Percentiles rank a stretch among this genome's conserved stretches.
Conservation (phyloP, 2,329 filamentous ascomycete species). For the Calonectria hongkongensis region DNA sequence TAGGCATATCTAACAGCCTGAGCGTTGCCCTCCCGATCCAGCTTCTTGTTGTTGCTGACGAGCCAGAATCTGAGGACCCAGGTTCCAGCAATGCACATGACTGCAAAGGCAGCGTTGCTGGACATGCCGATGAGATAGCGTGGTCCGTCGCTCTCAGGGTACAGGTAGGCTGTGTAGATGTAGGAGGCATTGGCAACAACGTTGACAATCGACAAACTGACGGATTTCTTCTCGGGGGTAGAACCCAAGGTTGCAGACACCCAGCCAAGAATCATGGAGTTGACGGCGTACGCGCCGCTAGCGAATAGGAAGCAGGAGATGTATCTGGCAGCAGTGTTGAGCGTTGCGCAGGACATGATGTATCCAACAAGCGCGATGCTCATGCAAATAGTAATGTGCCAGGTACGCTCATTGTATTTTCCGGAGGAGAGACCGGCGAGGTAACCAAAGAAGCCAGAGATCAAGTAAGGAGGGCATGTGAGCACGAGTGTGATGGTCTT, state of each 20-base stretch:
- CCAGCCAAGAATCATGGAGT: slow-evolving; percentile 66
- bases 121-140: slow-evolving; percentile 64
- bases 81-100: slow-evolving; percentile 51
- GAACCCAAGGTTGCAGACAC: slow-evolving; percentile 63
- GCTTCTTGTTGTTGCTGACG: slow-evolving; percentile 50
- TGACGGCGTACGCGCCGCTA: slow-evolving; percentile 61
- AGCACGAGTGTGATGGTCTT: slow-evolving; percentile 69
- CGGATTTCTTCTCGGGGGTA: slow-evolving; percentile 66
- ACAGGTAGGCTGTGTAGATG: slow-evolving; percentile 68
- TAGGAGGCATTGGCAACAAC: slow-evolving; percentile 65
- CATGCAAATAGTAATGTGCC: slow-evolving; percentile 59
- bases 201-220: slow-evolving; percentile 65
- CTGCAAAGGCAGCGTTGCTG: slow-evolving; percentile 52
- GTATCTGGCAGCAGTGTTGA: slow-evolving; percentile 58
- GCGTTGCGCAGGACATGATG: slow-evolving; percentile 56
- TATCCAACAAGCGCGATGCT: slow-evolving; percentile 63
- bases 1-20: slow-evolving; percentile 46
- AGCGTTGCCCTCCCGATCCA: slow-evolving; percentile 45
- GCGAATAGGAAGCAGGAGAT: slow-evolving; percentile 60
- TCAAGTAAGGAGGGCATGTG: slow-evolving; percentile 66
- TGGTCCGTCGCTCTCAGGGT: slow-evolving; percentile 63
- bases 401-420: slow-evolving; percentile 64
- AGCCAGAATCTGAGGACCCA: slow-evolving; percentile 55
- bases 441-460: slow-evolving; percentile 65
- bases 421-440: slow-evolving; percentile 65